These are phyloP conservation scores for Mortierella antarctica DNA, from an alignment of 192 early-diverging fungal genomes.

Conservation along the genomic window DNA sequence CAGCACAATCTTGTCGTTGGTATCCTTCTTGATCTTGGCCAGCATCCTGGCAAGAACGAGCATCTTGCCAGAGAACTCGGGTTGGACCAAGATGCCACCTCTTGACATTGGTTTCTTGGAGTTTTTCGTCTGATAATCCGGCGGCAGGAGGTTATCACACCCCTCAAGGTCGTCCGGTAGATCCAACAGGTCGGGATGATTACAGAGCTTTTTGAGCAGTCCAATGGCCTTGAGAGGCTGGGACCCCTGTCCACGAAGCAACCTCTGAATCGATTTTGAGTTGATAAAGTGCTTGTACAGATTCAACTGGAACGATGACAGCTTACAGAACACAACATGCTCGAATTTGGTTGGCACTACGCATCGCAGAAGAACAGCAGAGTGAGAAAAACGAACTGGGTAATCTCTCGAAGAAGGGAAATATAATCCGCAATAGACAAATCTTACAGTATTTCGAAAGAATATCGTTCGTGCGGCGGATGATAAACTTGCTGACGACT, in stretches of 20 bases:
- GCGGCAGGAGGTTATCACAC: constrained; percentile 66
- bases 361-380: neutral
- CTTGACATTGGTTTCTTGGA: constrained; percentile 43
- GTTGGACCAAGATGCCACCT: constrained; percentile 56
- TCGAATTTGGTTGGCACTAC: constrained; percentile 97
- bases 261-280: constrained; percentile 76
- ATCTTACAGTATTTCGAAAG: constrained; percentile 94
- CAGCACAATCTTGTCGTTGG: constrained; percentile 95
- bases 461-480: constrained; percentile 95
- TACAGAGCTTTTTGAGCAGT: constrained; percentile 95
- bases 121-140: constrained; percentile 59
- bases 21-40: constrained; percentile 73
- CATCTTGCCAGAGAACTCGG: constrained; percentile 92
- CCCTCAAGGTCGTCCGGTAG: constrained; percentile 68
- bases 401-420: neutral
- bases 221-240: constrained; percentile 92
- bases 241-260: constrained; percentile 76
- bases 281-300: constrained; percentile 86
- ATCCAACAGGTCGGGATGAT: constrained; percentile 93
- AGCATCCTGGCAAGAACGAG: constrained; percentile 82
- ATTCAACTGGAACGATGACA: constrained; percentile 78
- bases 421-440: neutral
- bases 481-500: constrained; percentile 95
- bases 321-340: constrained; percentile 96
- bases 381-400: neutral